phyloP scores from a whole-genome alignment of 2,329 filamentous ascomycete genomes.

The Corynespora cassiicola region DNA sequence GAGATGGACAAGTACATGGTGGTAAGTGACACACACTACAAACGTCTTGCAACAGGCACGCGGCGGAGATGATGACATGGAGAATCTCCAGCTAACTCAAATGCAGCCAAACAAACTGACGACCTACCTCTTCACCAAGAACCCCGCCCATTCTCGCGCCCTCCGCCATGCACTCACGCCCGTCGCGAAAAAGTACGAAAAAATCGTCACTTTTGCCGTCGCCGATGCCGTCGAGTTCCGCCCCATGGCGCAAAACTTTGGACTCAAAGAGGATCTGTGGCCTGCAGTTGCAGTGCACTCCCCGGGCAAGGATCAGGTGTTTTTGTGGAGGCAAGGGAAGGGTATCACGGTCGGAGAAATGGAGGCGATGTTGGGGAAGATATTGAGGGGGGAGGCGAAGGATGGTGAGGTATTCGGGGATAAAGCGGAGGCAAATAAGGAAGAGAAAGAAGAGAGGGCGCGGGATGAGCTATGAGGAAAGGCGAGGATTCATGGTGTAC shows the following conservation, averaged over 20 bases:
- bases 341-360: conserved; percentile 10
- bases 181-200: conserved; percentile 20
- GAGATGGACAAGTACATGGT: conserved; percentile 24
- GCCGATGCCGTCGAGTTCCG: conserved; percentile 22
- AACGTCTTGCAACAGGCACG: too few species aligned
- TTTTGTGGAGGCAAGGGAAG: conserved; percentile 20
- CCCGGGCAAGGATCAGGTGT: conserved; percentile 27
- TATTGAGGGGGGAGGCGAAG: conserved; percentile 22
- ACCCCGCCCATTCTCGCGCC: conserved; percentile 3
- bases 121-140: conserved; percentile 23
- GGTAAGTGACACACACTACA: conserved; percentile 16
- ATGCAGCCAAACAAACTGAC: conserved; percentile 24
- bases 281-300: conserved; percentile 26
- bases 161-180: conserved; percentile 23
- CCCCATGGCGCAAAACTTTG: conserved; percentile 29
- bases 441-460: neutral
- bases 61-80: neutral
- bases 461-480: conserved; percentile 20
- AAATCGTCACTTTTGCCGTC: conserved; percentile 24
- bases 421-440: conserved; percentile 13
- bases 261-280: conserved; percentile 10
- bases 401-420: conserved; percentile 24
- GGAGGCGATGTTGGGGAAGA: conserved; percentile 26
- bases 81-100: conserved; percentile 1
- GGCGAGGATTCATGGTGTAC: too few species aligned